Base-by-base conservation (phyloP, 768 basidiomycete genomes). In the Trametes cubensis region DNA sequence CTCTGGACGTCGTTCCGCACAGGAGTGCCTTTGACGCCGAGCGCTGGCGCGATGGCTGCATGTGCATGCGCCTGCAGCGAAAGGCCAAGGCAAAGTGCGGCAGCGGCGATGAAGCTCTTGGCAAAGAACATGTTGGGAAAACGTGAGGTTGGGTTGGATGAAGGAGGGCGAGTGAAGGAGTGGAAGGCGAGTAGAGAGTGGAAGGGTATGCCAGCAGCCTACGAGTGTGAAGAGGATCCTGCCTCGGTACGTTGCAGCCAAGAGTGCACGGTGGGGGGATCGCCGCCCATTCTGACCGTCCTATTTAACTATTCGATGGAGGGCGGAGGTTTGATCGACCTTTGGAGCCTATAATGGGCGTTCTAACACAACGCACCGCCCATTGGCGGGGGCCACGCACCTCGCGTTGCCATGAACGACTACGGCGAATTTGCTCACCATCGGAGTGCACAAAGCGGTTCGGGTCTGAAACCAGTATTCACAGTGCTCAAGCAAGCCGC, bases 21-120 rank as follows among this genome's bases (percentile, higher is more conserved):
- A 10, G 62, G 60, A 25, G 51, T 65, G 14, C 73, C 75, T 2
- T 50, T 61, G 39, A 74, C 71, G 18, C 73, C 75, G 21, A 84
- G 77, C 11, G 74, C 76, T 47, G 82, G 82, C 10, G 75, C 49
- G 39, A 84, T 70, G 3, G 66, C 71, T 11, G 81, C 79, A 59
- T 83, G 81, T 0, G 76, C 81, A 55, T 69, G 66, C 6, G 68
- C 78, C 54, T 78, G 77, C 25, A 76, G 70, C 23, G 75, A 65
- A 25, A 78, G 65, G 18, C 72, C 71, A 30, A 80, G 66, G 55
- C 75, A 62, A 61, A 79, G 66, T 38, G 69, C 61, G 40, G 71
- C 63, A 42, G 73, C 66, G 45, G 74, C 66, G 64, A 73, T 25
- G 52, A 58, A 56, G 49, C 62, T 48, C 60, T 71, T 73, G 57